Base-by-base conservation (phyloP, 2,329 filamentous ascomycete genomes). In the Exophiala viscosa region DNA sequence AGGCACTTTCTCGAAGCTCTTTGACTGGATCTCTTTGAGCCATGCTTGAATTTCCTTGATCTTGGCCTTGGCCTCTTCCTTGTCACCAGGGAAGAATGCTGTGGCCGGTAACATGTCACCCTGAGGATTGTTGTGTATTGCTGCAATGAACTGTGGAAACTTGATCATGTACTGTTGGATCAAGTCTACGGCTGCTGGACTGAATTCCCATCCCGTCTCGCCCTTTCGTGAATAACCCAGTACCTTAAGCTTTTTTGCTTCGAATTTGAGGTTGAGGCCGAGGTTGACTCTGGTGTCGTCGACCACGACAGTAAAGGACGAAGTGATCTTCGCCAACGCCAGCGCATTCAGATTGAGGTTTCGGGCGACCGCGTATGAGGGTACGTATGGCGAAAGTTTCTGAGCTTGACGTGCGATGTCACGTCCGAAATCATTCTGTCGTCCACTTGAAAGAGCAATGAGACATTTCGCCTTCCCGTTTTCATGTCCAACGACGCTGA, bases 261-360 rank as follows among this genome's bases (percentile, higher is more conserved):
- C 93, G 55, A 99, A 99, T 69, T 99, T 99, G 61, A 99, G 79
- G 65, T 99, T 99, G 56, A 99, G 77, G 0, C 93, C 93, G 18
- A 99, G 76, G 64, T 99, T 99, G 57, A 96, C 79, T 63, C 88
- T 87, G 53, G 90, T 76, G 20, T 88, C 90, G 52, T 89, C 89
- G 3, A 92, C 83, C 14, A 83, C 83, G 52, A 99, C 88, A 49
- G 86, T 87, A 69, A 95, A 97, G 0, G 92, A 91, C 1, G 93
- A 95, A 0, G 93, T 97, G 64, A 99, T 88, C 77, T 96, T 99
- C 70, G 91, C 95, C 31, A 99, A 76, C 2, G 93, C 87, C 45
- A 99, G 77, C 6, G 91, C 87, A 60, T 95, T 91, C 56, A 99
- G 76, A 3, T 82, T 80, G 9, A 99, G 77, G 66, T 87, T 84